Evolutionary conservation across 2,329 filamentous ascomycete species (phyloP).

Genomic region (Colletotrichum sansevieriae): DNA sequence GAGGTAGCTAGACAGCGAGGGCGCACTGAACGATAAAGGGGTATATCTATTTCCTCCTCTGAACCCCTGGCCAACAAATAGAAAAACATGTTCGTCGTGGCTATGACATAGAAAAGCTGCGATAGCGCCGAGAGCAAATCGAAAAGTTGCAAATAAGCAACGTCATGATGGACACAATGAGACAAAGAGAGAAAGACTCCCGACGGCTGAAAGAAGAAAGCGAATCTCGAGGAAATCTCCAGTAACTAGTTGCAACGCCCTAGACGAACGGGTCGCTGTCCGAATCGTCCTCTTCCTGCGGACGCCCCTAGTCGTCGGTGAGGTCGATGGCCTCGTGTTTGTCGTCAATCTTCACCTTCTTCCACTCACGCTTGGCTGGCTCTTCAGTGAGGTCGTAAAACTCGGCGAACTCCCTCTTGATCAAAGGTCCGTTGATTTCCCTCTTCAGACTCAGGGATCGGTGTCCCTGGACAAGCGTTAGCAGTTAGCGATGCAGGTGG

Average conservation of each 20-base stretch:
- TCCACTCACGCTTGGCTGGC: constrained; percentile 36
- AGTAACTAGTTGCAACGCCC: too few species aligned
- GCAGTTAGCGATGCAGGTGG: not conserved
- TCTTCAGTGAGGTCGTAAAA: constrained; percentile 38
- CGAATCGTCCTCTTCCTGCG: not conserved
- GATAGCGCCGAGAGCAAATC: not conserved
- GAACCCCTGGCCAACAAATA: constrained; percentile 17
- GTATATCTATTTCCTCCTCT: constrained; percentile 28
- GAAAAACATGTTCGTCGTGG: not conserved
- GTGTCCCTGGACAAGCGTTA: not conserved
- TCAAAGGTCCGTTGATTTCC: constrained; percentile 19
- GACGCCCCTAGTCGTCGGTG: constrained; percentile 38
- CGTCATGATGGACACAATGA: not conserved
- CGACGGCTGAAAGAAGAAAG: too few species aligned
- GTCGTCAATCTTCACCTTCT: constrained; percentile 37
- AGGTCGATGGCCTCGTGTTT: constrained; percentile 39
- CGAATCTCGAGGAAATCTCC: too few species aligned
- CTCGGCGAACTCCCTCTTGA: constrained; percentile 39
- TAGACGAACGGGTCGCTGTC: too few species aligned
- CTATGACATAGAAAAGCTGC: not conserved
- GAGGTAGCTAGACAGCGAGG: not conserved
- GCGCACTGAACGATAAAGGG: constrained; percentile 7
- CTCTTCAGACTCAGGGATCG: constrained; percentile 29
- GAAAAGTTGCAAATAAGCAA: not conserved
- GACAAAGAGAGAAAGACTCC: not conserved